These are phyloP conservation scores for Colletotrichum noveboracense DNA, from an alignment of 2,329 filamentous ascomycete species.

Conservation along the genomic window DNA sequence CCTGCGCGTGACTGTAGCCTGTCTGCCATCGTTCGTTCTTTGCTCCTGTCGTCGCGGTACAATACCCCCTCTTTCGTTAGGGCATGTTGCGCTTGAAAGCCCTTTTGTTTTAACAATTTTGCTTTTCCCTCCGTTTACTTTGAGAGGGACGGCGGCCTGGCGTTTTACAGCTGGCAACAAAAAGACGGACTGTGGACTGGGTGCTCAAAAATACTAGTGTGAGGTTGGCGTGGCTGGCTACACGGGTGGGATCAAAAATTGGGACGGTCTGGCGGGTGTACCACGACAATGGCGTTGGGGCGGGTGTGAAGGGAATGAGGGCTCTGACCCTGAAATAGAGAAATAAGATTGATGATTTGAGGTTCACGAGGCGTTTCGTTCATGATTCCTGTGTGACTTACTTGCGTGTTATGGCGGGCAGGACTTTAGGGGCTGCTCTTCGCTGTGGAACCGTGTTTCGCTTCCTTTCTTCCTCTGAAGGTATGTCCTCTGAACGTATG, in stretches of 20 bases:
- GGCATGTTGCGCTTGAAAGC: neutral
- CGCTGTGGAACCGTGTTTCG: neutral
- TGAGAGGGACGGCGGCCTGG: neutral
- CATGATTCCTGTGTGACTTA: neutral
- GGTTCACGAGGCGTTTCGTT: neutral
- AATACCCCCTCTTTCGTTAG: constrained; percentile 1
- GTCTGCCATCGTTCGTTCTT: neutral
- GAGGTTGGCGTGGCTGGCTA: neutral
- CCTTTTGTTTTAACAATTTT: neutral
- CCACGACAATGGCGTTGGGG: neutral
- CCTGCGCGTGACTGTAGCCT: constrained; percentile 4
- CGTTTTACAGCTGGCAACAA: neutral
- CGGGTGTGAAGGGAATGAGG: neutral
- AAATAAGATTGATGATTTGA: neutral
- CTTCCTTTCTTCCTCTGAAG: neutral
- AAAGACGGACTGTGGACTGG: neutral
- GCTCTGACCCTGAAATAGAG: neutral
- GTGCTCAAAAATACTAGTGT: neutral
- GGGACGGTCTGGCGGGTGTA: neutral
- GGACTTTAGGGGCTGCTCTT: neutral
- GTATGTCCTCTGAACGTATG: neutral
- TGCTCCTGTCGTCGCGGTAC: neutral
- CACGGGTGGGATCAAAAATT: neutral
- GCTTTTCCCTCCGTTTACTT: neutral
- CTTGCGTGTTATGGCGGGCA: neutral